Evolutionary conservation across 257 asterid species (phyloP), one percentile per base, ranked within the genome.

Genomic region (Cordia subcordata): DNA sequence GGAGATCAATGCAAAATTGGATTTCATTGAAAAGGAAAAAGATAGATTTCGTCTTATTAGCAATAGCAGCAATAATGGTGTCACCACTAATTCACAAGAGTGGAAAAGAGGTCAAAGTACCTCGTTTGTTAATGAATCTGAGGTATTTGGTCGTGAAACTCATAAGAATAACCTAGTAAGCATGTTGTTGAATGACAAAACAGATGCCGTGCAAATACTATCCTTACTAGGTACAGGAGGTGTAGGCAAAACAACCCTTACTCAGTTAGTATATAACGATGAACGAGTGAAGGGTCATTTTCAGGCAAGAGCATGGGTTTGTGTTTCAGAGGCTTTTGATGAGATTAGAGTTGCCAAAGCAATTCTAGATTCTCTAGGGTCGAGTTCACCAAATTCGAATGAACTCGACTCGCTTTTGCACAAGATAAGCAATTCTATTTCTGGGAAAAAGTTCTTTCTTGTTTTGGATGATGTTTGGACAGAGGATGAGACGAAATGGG

Each of bases 251-350:
- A 61, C 68, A 15, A 63, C 75, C 8, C 44, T 68, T 21, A 71
- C 78, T 15, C 68, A 65, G 33, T 21, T 67, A 13, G 61, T 59
- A 38, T 73, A 68, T 53, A 68, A 73, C 39, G 68, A 68, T 63
- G 53, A 63, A 53, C 39, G 18, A 67, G 68, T 55, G n/a, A 38
- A 10, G 42, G 38, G 40, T 45, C 53, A 33, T 61, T 72, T 57
- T 49, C 56, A 13, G 16, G 55, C 55, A 65, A 65, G 32, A 57
- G 1, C 33, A 62, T 67, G 77, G 60, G 64, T 77, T 14, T 73
- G 83, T 49, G 80, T 74, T 11, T 70, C 72, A 0, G 68, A 74
- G 42, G n/a, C 13, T 38, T 57, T 72, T 20, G 73, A 72, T 51
- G 66, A 11, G 38, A 39, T 57, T 27, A 68, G 39, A 53, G 45